A percentile compares a stretch with the other conserved stretches of the same genome.
phyloP scores from a whole-genome alignment of 1,139 yeast species.

The Lodderomyces oxycetoniae region DNA sequence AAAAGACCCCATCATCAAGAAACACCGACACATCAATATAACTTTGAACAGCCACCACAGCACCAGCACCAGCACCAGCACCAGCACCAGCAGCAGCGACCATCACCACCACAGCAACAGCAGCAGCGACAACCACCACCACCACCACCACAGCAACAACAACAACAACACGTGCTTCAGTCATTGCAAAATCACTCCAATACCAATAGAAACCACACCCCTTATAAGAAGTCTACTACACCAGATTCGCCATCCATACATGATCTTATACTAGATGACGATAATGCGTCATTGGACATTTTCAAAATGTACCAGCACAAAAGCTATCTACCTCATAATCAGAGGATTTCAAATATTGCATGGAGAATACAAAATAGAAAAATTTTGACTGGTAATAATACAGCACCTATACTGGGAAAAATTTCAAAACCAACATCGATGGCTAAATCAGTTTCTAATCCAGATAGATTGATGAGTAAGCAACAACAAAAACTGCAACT shows the following conservation, averaged over 20 bases:
- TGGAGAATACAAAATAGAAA: constrained; percentile 45
- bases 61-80: constrained; percentile 1
- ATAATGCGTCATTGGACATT: constrained; percentile 12
- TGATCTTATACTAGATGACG: constrained; percentile 12
- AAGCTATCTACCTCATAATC: constrained; percentile 40
- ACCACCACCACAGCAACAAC: background rate
- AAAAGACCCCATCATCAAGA: background rate
- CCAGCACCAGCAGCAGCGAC: background rate
- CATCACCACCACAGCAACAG: background rate
- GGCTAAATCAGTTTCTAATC: constrained; percentile 5
- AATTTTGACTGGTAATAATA: constrained; percentile 9
- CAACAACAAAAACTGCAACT: background rate
- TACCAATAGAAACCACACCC: constrained; percentile 1
- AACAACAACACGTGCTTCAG: background rate
- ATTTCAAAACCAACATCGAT: constrained; percentile 6
- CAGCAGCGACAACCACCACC: constrained; percentile 1
- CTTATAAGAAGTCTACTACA: background rate
- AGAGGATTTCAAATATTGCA: constrained; percentile 42
- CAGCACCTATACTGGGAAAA: background rate
- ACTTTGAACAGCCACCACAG: no score
- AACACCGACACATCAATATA: background rate
- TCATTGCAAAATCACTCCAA: constrained; percentile 1
- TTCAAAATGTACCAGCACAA: constrained; percentile 41
- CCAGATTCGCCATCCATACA: constrained; percentile 7
- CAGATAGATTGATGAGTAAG: background rate